These are phyloP conservation scores for Botryosphaeria dothidea DNA, from an alignment of 2,329 filamentous ascomycete genomes.

Conservation along the genomic window DNA sequence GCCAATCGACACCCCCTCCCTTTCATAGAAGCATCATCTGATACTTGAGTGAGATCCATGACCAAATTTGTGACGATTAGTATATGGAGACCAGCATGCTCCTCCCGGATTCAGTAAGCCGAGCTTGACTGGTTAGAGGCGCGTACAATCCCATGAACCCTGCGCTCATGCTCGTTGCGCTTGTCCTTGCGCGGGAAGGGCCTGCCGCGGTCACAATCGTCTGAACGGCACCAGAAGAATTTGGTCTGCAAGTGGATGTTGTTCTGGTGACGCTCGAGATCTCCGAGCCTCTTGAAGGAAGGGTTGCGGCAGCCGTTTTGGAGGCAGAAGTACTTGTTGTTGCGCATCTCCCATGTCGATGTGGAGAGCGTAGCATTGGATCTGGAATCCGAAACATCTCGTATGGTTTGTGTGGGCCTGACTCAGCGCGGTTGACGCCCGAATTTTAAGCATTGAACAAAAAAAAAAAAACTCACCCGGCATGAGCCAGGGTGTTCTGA, in stretches of 20 bases:
- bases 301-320: not conserved
- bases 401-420: too few relatives aligned
- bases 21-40: too few relatives aligned
- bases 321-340: not conserved
- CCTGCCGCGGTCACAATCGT: not conserved
- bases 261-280: not conserved
- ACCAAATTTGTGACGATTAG: too few relatives aligned
- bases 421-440: too few relatives aligned
- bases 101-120: too few relatives aligned
- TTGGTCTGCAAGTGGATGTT: not conserved
- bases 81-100: too few relatives aligned
- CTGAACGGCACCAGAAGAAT: not conserved
- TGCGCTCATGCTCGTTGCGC: slow-evolving; percentile 20
- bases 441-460: too few relatives aligned
- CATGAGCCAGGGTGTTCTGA: not conserved
- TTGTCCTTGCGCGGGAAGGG: slow-evolving; percentile 19
- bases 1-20: too few relatives aligned
- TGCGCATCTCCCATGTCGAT: not conserved
- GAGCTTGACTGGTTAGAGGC: too few relatives aligned
- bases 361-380: too few relatives aligned
- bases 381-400: too few relatives aligned
- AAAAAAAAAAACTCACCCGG: slow-evolving; percentile 3
- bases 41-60: too few relatives aligned
- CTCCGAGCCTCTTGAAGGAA: not conserved
- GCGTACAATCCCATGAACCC: slow-evolving; percentile 11